Percentiles rank a stretch among this genome's conserved stretches.
Conservation (phyloP, 192 early-diverging fungal genomes). For the Backusella tuberculispora region DNA sequence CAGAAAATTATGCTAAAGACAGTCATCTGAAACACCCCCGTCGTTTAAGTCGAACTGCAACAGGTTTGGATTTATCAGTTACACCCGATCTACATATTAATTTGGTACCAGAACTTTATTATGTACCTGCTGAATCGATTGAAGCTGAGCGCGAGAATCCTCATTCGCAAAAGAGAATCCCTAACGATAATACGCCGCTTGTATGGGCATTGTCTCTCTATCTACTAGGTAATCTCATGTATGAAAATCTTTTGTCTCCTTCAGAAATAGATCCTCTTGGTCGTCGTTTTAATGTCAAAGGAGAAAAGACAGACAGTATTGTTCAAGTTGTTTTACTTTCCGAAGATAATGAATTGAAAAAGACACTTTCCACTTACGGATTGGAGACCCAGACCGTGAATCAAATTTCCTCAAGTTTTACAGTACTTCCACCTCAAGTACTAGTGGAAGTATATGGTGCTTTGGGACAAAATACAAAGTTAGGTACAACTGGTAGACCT, state of each 20-base stretch:
- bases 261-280: slow-evolving; percentile 85
- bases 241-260: slow-evolving; percentile 72
- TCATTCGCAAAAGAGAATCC: slow-evolving; percentile 67
- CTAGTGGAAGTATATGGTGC: slow-evolving; percentile 75
- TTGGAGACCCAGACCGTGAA: slow-evolving; percentile 80
- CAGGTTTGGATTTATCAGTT: slow-evolving; percentile 24
- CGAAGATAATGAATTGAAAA: slow-evolving; percentile 74
- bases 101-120: slow-evolving; percentile 74
- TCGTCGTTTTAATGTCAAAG: slow-evolving; percentile 64
- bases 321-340: slow-evolving; percentile 80
- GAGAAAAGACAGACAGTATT: slow-evolving; percentile 57
- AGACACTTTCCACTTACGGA: slow-evolving; percentile 69
- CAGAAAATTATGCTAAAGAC: background rate
- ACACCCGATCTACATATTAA: slow-evolving; percentile 35
- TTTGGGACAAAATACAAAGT: slow-evolving; percentile 74
- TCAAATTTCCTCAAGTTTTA: slow-evolving; percentile 61
- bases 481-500: slow-evolving; percentile 74
- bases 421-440: slow-evolving; percentile 69
- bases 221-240: slow-evolving; percentile 72
- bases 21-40: background rate
- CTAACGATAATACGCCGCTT: slow-evolving; percentile 88
- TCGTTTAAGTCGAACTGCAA: background rate
- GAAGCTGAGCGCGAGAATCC: slow-evolving; percentile 70
- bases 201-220: slow-evolving; percentile 87
- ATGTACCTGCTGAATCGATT: slow-evolving; percentile 71